phyloP scores from a whole-genome alignment of 2,329 filamentous ascomycete species.

The Elsinoe fawcettii region DNA sequence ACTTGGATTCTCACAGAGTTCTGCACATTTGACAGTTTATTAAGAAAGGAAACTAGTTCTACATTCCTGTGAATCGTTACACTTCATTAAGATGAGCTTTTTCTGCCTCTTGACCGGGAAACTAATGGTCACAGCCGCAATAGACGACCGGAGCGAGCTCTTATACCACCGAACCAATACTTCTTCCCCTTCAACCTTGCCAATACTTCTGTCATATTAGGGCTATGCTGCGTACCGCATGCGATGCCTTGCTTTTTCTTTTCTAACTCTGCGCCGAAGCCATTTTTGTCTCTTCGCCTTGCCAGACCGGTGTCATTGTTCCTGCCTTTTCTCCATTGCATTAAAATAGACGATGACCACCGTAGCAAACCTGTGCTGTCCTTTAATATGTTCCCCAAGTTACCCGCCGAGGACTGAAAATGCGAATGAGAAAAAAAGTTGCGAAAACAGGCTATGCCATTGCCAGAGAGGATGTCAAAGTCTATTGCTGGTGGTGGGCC shows the following conservation, averaged over 20 bases:
- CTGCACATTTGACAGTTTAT: slow-evolving; percentile 5
- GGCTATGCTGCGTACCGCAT: background rate
- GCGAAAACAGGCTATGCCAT: background rate
- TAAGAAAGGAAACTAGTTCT: slow-evolving; percentile 16
- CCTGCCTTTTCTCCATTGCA: background rate
- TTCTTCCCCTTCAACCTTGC: background rate
- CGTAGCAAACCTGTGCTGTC: slow-evolving; percentile 4
- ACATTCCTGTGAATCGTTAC: slow-evolving; percentile 15
- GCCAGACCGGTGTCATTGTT: background rate
- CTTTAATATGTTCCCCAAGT: background rate
- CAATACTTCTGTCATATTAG: slow-evolving; percentile 9
- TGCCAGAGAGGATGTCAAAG: background rate
- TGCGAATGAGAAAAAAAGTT: background rate
- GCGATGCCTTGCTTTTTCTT: slow-evolving; percentile 7
- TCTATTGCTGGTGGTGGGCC: slow-evolving; percentile 38
- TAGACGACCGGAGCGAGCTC: slow-evolving; percentile 10
- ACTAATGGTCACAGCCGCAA: slow-evolving; percentile 9
- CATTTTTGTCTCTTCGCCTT: background rate
- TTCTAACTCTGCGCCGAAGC: slow-evolving; percentile 6
- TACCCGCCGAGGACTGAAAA: slow-evolving; percentile 4
- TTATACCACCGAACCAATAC: background rate
- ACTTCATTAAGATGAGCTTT: slow-evolving; percentile 13
- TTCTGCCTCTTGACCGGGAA: slow-evolving; percentile 9
- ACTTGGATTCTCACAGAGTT: too few relatives aligned
- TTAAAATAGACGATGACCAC: slow-evolving; percentile 12